phyloP scores from a whole-genome alignment of 345 rosid genomes.

The Durio zibethinus region DNA sequence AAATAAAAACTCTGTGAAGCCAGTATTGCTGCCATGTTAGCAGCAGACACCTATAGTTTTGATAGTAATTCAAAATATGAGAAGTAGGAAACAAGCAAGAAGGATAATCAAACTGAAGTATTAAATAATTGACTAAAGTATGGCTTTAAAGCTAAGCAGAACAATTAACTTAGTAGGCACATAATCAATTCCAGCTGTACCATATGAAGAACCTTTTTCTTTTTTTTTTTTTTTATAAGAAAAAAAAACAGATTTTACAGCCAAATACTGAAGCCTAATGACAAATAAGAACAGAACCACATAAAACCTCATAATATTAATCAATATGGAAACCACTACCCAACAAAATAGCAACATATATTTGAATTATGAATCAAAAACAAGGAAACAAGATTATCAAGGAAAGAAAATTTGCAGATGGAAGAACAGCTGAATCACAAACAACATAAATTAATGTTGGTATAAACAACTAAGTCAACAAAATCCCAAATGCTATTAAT shows the following conservation, averaged over 20 bases:
- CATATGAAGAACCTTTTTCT: background rate
- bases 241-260: background rate
- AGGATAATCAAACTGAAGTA: background rate
- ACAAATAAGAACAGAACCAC: background rate
- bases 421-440: background rate
- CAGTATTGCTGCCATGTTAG: constrained; percentile 66
- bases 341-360: background rate
- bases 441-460: background rate
- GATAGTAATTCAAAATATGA: background rate
- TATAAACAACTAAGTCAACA: background rate
- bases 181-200: background rate
- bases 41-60: constrained; percentile 22
- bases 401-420: background rate
- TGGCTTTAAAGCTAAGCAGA: background rate
- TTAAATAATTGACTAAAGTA: background rate
- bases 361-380: background rate
- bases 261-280: background rate
- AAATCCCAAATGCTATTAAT: background rate
- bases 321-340: background rate
- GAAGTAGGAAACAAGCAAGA: background rate
- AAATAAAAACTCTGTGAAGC: constrained; percentile 72
- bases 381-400: constrained; percentile 5
- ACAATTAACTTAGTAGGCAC: background rate
- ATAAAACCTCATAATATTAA: background rate
- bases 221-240: background rate